A percentile compares a stretch with the other conserved stretches of the same genome.
These are phyloP conservation scores for Mallotus nudiflorus DNA, from an alignment of 345 rosid species.

Conservation along the genomic window DNA sequence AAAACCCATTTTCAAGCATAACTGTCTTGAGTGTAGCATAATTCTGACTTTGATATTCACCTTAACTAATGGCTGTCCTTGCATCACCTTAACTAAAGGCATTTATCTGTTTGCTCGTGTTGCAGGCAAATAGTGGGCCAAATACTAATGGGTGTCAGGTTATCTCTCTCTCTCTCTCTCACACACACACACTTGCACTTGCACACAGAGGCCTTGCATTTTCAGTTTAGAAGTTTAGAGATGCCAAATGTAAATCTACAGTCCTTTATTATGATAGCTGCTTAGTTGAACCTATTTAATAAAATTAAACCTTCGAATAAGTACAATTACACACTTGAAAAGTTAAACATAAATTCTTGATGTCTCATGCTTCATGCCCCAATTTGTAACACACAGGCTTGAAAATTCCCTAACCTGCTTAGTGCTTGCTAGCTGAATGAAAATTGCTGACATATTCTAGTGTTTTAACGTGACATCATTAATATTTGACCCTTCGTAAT, in stretches of 20 bases:
- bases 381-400: neutral
- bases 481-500: neutral
- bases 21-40: no score
- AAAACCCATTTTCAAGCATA: no score
- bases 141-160: conserved; percentile 93
- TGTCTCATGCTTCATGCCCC: neutral
- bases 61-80: neutral
- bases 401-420: neutral
- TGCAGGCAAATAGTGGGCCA: conserved; percentile 94
- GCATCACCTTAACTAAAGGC: neutral
- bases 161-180: conserved; percentile 14
- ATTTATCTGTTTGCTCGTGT: conserved; percentile 12
- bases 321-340: neutral
- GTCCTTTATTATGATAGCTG: neutral
- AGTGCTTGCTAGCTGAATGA: neutral
- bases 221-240: neutral
- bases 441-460: neutral
- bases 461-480: neutral
- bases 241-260: neutral
- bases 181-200: neutral
- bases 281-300: neutral
- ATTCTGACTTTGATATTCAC: neutral
- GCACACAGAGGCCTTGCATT: neutral
- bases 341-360: neutral
- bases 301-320: neutral